A percentile compares a stretch with the other conserved stretches of the same genome.
phyloP scores from a whole-genome alignment of 306 rosid genomes.

The Prunus fruticosa region DNA sequence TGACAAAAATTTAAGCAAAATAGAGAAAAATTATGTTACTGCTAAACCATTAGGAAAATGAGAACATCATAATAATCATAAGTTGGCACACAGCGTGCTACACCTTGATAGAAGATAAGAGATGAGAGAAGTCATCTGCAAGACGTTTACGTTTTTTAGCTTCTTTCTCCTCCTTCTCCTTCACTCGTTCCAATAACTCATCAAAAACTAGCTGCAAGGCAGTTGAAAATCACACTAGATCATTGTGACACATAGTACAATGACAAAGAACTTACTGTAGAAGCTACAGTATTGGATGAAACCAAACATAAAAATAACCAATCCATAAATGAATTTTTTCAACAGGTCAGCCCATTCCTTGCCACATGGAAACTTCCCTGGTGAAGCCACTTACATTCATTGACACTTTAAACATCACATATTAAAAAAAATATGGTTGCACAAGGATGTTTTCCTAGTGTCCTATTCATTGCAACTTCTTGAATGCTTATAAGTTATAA shows the following conservation, averaged over 20 bases:
- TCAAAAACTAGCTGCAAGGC: constrained; percentile 81
- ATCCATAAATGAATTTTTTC: background rate
- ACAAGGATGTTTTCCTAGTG: background rate
- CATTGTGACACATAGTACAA: constrained; percentile 7
- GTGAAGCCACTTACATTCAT: background rate
- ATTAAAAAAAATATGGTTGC: background rate
- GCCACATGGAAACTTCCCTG: background rate
- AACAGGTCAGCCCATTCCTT: background rate
- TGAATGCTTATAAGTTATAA: background rate
- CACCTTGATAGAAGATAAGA: constrained; percentile 74
- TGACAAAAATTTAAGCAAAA: background rate
- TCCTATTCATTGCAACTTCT: background rate
- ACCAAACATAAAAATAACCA: background rate
- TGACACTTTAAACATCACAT: background rate
- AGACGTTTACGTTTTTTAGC: constrained; percentile 85
- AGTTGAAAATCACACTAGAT: constrained; percentile 27
- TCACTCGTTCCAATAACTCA: constrained; percentile 69
- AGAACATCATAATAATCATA: constrained; percentile 3
- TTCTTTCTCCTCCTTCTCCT: constrained; percentile 92
- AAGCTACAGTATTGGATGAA: background rate
- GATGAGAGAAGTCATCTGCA: constrained; percentile 60
- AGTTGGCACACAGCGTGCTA: constrained; percentile 23
- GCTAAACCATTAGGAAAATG: constrained; percentile 17
- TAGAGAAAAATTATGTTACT: constrained; percentile 6
- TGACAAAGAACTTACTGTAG: background rate